phyloP scores from a whole-genome alignment of 2,329 filamentous ascomycete species.

The Pyrenochaeta sp. region DNA sequence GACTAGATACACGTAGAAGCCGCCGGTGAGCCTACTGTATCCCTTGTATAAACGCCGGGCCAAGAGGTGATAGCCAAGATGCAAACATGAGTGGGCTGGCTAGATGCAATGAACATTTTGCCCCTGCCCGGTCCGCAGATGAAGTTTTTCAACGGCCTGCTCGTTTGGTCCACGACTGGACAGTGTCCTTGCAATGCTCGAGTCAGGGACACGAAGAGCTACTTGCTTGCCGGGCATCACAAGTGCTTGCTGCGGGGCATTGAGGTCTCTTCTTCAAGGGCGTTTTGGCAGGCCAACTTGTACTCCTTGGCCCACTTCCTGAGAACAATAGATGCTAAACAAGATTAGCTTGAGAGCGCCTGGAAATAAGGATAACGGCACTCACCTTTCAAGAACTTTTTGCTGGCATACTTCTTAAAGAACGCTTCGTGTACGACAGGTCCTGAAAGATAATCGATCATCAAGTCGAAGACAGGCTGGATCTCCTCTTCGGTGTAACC shows the following conservation, averaged over 20 bases:
- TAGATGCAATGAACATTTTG: slow-evolving; percentile 25
- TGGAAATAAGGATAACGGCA: not conserved
- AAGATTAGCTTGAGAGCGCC: slow-evolving; percentile 16
- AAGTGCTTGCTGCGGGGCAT: slow-evolving; percentile 33
- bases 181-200: slow-evolving; percentile 17
- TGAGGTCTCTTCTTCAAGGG: slow-evolving; percentile 33
- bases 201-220: slow-evolving; percentile 19
- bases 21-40: slow-evolving; percentile 35
- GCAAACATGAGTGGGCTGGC: slow-evolving; percentile 42
- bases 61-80: slow-evolving; percentile 42
- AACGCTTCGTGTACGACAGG: slow-evolving; percentile 95
- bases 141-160: no score
- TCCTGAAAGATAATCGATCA: slow-evolving; percentile 94
- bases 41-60: slow-evolving; percentile 47
- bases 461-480: slow-evolving; percentile 87
- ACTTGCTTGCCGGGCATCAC: no score
- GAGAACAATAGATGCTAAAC: slow-evolving; percentile 83
- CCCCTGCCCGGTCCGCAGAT: slow-evolving; percentile 9
- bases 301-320: slow-evolving; percentile 92
- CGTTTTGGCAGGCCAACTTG: slow-evolving; percentile 42
- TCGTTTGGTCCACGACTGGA: no score
- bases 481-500: slow-evolving; percentile 95
- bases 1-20: slow-evolving; percentile 25
- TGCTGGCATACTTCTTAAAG: slow-evolving; percentile 99
- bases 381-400: slow-evolving; percentile 98